Evolutionary conservation across 2,329 filamentous ascomycete genomes (phyloP).

Genomic region (Biscogniauxia marginata): DNA sequence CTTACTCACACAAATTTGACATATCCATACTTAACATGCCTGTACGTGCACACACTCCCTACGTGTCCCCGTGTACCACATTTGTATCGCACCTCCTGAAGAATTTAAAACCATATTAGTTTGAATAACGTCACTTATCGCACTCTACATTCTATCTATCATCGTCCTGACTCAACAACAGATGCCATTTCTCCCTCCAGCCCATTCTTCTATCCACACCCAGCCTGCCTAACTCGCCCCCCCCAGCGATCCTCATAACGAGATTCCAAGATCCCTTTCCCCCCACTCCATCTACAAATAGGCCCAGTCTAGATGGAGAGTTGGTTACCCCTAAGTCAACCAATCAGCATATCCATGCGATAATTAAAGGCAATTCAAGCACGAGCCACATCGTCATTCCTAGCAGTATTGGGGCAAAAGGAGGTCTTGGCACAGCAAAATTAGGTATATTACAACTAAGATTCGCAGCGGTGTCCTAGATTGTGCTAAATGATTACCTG

Average conservation of each 20-base stretch:
- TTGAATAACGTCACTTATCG: neutral
- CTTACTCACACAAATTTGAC: neutral
- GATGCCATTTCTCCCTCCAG: neutral
- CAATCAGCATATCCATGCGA: slow-evolving; percentile 1
- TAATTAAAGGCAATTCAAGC: slow-evolving; percentile 2
- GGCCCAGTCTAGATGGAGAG: neutral
- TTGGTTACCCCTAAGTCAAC: neutral
- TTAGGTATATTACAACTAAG: neutral
- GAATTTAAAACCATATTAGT: neutral
- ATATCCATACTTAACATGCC: neutral
- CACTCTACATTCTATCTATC: neutral
- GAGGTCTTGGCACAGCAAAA: neutral
- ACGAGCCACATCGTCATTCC: slow-evolving; percentile 4
- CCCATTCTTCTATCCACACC: neutral
- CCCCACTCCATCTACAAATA: neutral
- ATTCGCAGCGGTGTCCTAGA: neutral
- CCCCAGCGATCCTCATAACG: slow-evolving; percentile 8
- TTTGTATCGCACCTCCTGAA: neutral
- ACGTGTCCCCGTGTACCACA: neutral
- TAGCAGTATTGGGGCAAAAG: neutral
- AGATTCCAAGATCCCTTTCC: neutral
- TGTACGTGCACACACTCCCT: neutral
- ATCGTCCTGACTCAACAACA: neutral
- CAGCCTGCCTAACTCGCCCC: neutral
- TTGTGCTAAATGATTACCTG: neutral